Base-by-base conservation (phyloP, 495 filamentous ascomycete species). In the Achaetomiella virescens region DNA sequence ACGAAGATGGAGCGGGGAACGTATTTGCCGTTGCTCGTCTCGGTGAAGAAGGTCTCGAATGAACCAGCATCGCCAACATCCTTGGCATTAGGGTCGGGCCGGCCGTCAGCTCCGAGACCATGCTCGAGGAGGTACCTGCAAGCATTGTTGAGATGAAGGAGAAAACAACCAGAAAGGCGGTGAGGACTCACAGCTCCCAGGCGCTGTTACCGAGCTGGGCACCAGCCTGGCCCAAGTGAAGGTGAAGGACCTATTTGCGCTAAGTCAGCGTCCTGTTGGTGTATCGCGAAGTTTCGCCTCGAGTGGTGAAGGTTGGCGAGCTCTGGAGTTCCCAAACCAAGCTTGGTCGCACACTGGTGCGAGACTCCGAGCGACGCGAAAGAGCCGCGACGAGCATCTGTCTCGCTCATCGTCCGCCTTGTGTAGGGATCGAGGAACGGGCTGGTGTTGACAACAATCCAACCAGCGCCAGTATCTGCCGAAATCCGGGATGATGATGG, bases 141-240 rank as follows among this genome's bases (percentile, higher is more conserved):
- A 42, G 9, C 22, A 49, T 31, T 31, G 21, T 51, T 63, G 54
- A 65, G 67, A 33, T 17, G 21, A 24, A 27, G 20, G 38, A 14
- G 31, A 22, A 27, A 36, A n/a, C 10, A 44, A 10, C n/a, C 24
- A 31, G 41, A 61, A 53, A 44, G 48, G 75, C 77, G 76, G 75
- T 77, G 75, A 70, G 61, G 43, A 81, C 88, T 67, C 84, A 92
- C 90, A 96, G 84, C 75, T 96, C 90, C 90, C 90, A 96, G 57
- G 90, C 90, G 70, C 86, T 89, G 79, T 92, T 93, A 67, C 90
- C 90, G 48, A 96, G 85, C 86, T 96, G 90, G 58, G 80, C 83
- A 76, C 90, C 90, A 76, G 90, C 90, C 79, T 96, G 90, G 78
- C 90, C 90, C 69, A 96, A 83, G 70, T 96, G 90, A 66, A 96